Evolutionary conservation across 345 rosid species (phyloP), one percentile per base, ranked within the genome.

Genomic region (Moringa oleifera): DNA sequence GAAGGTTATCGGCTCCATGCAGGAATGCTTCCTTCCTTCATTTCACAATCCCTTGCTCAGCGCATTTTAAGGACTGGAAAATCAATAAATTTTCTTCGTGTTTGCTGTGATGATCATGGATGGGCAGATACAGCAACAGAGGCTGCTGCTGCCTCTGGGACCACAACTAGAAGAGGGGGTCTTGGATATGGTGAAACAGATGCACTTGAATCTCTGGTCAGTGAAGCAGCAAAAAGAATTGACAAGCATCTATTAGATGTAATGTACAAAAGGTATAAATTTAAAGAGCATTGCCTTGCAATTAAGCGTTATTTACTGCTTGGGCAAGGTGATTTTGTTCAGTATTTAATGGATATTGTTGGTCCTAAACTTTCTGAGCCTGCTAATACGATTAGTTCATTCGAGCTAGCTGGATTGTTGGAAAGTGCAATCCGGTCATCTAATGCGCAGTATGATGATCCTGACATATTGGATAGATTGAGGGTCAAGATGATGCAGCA

Each of bases 261-360:
- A 62, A 81, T 93, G 63, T 80, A 86, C 76, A 81, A 75, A 20
- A 79, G 87, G 74, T 93, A 86, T 64, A 86, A 83, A 59, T 93
- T 93, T 71, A 93, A 77, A 75, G 98, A 86, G 70, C 98, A 93
- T 65, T 93, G 98, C 64, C 97, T 93, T 49, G 98, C 97, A 47
- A 93, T 93, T 58, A 93, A 90, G 83, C 86, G 88, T 23, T 93
- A 93, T 83, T 72, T 93, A 66, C 85, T 94, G 23, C 91, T 93
- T 23, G 98, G 98, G 61, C 98, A 93, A 76, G 98, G 98, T 59
- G 98, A 93, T 73, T 93, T 93, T 80, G 97, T 93, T 66, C 98
- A 93, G 75, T 94, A 81, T 73, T 73, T 89, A 72, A 88, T 89
- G 97, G 96, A 94, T 74, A 87, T 79, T 67, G 89, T 89, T 59